Conservation (phyloP, 257 asterid genomes). For the Forsythia suspensa region DNA sequence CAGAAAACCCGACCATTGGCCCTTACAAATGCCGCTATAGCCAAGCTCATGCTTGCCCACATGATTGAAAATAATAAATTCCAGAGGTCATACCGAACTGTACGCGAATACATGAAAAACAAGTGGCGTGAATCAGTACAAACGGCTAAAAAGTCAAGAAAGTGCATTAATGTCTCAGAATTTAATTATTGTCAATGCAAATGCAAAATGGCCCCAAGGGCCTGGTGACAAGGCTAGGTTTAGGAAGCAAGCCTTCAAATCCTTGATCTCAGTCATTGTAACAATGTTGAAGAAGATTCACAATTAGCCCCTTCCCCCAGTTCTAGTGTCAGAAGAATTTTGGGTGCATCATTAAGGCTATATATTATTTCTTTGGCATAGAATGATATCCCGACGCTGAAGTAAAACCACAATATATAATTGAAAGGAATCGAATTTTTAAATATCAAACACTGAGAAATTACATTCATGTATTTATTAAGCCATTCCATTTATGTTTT, state of each 20-base stretch:
- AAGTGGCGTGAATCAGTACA: constrained; percentile 6
- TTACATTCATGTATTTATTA: not conserved
- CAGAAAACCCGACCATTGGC: constrained; percentile 79
- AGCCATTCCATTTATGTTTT: not conserved
- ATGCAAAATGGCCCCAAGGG: not conserved
- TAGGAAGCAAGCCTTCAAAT: not conserved
- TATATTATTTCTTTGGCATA: not conserved
- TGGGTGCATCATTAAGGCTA: not conserved
- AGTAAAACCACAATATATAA: not conserved
- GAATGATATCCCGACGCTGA: not conserved
- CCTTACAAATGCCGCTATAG: constrained; percentile 60
- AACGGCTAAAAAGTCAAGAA: not conserved
- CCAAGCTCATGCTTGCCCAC: constrained; percentile 79
- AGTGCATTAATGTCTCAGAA: not conserved
- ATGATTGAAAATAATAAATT: constrained; percentile 60
- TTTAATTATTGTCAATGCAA: not conserved
- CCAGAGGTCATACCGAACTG: constrained; percentile 63
- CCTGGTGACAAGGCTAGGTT: not conserved
- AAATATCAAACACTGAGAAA: not conserved
- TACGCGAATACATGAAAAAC: constrained; percentile 5
- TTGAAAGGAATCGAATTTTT: not conserved
- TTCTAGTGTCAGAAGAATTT: not conserved
- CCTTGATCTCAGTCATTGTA: not conserved
- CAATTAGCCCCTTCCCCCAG: not conserved
- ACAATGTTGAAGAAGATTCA: not conserved